Base-by-base conservation (phyloP, 2,329 filamentous ascomycete species). In the Thelonectria blattea region DNA sequence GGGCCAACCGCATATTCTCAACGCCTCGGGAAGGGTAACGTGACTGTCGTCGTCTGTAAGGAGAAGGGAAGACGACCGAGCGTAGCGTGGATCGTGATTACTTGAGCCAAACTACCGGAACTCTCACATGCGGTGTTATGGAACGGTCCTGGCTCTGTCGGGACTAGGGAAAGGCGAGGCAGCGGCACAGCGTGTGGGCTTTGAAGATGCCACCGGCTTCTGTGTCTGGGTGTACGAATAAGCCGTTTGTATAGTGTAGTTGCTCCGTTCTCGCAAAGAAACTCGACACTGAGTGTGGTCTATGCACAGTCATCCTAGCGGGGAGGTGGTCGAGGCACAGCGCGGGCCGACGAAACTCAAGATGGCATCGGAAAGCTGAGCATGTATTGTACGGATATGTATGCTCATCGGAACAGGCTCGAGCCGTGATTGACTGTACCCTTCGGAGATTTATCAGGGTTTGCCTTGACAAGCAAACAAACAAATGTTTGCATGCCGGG, bases 1-100 rank as follows among this genome's bases (percentile, higher is more conserved):
- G 17, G 34, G 9, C 37, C 30, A 22, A 50, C 46, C 14, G 17
- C 24, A 59, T 20, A 14, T n/a, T 17, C n/a, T 14, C 7, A 24
- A 24, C 15, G 41, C 14, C 30, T 41, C 22, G 30, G 48, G 53
- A 27, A 55, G 39, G 55, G 62, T 70, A 70, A 70, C 68, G 68
- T 70, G 68, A 70, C 59, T 41, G 56, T 12, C 15, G 42, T 53
- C 60, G 59, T 46, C 68, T 69, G 68, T 63, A 67, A 65, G 61
- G 58, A 56, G 60, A 57, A 56, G 20, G 48, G 47, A 42, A 37
- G 52, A 64, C 37, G 53, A 57, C 42, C 24, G 52, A 46, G 50
- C 53, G 42, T 41, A 56, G 48, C 32, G 37, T 45, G 58, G 59
- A 43, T 55, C 30, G 22, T 24, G 22, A 24, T 24, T 18, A 48